These are phyloP conservation scores for Prunus mume DNA, from an alignment of 306 rosid genomes.

Conservation along the genomic window DNA sequence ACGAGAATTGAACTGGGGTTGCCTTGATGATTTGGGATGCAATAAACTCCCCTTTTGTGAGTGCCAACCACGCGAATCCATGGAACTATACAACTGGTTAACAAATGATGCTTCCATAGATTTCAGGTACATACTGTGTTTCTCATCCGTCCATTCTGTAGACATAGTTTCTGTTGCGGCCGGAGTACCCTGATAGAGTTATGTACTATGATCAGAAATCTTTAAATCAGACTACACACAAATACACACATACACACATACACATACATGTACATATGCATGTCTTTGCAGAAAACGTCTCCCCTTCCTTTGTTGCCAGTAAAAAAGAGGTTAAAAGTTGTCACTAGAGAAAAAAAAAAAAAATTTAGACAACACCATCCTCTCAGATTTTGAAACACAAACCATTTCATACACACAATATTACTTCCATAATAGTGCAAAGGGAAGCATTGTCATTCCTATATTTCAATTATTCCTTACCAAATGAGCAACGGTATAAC, in stretches of 20 bases:
- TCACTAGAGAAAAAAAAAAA: neutral
- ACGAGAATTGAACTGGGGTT: slow-evolving; percentile 17
- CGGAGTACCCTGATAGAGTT: slow-evolving; percentile 37
- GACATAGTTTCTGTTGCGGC: slow-evolving; percentile 31
- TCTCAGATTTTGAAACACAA: neutral
- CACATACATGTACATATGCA: neutral
- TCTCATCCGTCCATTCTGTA: slow-evolving; percentile 65
- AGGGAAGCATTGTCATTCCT: neutral
- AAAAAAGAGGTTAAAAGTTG: neutral
- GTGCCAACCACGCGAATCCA: slow-evolving; percentile 28
- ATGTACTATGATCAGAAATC: slow-evolving; percentile 5
- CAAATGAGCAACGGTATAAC: neutral
- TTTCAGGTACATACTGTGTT: slow-evolving; percentile 65
- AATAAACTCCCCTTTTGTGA: slow-evolving; percentile 7
- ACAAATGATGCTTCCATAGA: slow-evolving; percentile 75
- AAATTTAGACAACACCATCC: neutral
- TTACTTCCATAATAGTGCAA: neutral
- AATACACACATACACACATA: neutral
- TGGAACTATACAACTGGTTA: slow-evolving; percentile 48
- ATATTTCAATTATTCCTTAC: neutral
- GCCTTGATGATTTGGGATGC: neutral
- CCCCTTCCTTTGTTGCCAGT: neutral
- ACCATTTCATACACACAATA: neutral
- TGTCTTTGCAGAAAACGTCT: neutral
- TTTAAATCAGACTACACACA: neutral